Base-by-base conservation (phyloP, 2,329 filamentous ascomycete genomes). In the Pseudopithomyces chartarum region DNA sequence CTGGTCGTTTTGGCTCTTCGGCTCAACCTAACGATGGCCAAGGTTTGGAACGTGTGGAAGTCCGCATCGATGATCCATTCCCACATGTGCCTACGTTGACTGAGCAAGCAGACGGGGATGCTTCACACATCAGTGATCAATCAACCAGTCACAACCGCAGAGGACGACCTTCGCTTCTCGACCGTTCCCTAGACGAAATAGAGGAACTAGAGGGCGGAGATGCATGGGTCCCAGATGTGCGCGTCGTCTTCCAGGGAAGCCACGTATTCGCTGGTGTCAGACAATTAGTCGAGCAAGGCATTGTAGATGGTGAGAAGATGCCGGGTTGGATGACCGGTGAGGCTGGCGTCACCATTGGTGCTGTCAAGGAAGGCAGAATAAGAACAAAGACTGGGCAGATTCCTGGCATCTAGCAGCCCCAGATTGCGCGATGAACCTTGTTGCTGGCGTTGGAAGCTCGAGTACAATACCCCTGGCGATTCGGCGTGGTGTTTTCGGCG, bases 321-420 rank as follows among this genome's bases (percentile, higher is more conserved):
- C 92, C 92, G 0, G 90, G 90, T 0, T 96, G 92, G 91, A 89
- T 96, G 88, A 95, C 91, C 1, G 92, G 92, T 1, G 92, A 96
- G 68, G 90, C 92, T 43, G 90, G 88, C 0, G 87, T 95, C 5
- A 95, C 90, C 52, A 82, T 87, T 36, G 90, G 90, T 0, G 83
- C 86, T 26, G 86, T 96, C 3, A 83, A 82, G 61, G 75, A 85
- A 56, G 91, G 91, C 2, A 81, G 87, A 59, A 86, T 92, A 50
- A 59, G 63, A 46, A 67, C 63, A 10, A 74, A 64, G 54, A 61
- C 66, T 53, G 65, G 60, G 19, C 63, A 63, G 51, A 59, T 69
- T 43, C 62, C 67, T 39, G 66, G 67, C 45, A 58, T 65, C 52
- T 70, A 60, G 65, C 2, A 11, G 38, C 5, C 34, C 20, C 19